A percentile compares a stretch with the other conserved stretches of the same genome.
Evolutionary conservation across 2,329 filamentous ascomycete species (phyloP).

Genomic region (Alternaria arborescens): DNA sequence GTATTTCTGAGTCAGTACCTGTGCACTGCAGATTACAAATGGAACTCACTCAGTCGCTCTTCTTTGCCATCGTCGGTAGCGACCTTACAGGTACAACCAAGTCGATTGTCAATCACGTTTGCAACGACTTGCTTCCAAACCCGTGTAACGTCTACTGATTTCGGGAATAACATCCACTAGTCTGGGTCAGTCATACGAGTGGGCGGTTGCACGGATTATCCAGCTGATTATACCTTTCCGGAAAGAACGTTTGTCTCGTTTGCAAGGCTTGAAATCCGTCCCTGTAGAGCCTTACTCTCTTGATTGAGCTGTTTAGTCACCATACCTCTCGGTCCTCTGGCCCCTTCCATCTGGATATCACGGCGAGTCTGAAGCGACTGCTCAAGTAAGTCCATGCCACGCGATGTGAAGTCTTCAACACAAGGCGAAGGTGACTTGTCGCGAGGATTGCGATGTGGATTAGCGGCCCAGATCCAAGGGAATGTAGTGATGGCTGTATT

Average conservation of each 20-base stretch:
- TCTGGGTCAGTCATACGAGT: constrained; percentile 12
- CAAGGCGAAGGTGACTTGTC: constrained; percentile 47
- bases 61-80: constrained; percentile 61
- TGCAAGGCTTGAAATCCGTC: constrained; percentile 69
- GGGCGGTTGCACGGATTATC: background rate
- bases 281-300: constrained; percentile 56
- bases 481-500: constrained; percentile 57
- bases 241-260: constrained; percentile 64
- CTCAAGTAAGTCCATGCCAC: constrained; percentile 64
- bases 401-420: constrained; percentile 60
- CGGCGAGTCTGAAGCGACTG: constrained; percentile 57
- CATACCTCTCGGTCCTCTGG: constrained; percentile 55
- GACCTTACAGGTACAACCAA: constrained; percentile 79
- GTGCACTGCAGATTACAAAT: background rate
- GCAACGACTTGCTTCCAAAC: constrained; percentile 73
- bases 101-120: constrained; percentile 71
- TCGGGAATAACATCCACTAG: constrained; percentile 79
- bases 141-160: constrained; percentile 63
- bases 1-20: background rate
- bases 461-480: constrained; percentile 78
- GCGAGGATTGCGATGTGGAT: constrained; percentile 63
- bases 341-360: constrained; percentile 61
- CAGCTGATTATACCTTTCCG: constrained; percentile 67
- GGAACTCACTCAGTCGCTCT: constrained; percentile 62
- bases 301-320: constrained; percentile 53